Conservation (phyloP, 768 basidiomycete species). For the Russula griseocarnosa region DNA sequence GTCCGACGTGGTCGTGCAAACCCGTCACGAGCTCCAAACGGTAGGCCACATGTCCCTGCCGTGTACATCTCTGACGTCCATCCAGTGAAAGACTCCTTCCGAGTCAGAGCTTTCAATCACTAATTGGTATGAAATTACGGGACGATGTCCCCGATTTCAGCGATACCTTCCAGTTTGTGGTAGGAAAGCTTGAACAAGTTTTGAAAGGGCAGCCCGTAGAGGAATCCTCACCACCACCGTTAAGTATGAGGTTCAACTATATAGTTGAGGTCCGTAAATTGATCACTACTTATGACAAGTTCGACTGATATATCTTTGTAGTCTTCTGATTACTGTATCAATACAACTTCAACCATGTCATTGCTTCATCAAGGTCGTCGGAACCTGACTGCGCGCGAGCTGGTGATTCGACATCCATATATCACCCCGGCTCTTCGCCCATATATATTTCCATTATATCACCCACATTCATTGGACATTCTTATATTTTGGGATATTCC, state of each 20-base stretch:
- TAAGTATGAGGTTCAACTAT: conserved; percentile 29
- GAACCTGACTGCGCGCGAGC: conserved; percentile 38
- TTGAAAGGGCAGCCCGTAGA: conserved; percentile 42
- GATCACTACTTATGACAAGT: background rate
- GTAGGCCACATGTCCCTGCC: conserved; percentile 40
- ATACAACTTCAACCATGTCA: conserved; percentile 36
- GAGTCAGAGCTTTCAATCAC: conserved; percentile 45
- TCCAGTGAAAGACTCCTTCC: conserved; percentile 44
- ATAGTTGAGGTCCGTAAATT: conserved; percentile 23
- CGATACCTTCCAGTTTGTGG: conserved; percentile 50
- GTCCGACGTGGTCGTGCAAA: conserved; percentile 62
- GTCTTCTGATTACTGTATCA: conserved; percentile 27
- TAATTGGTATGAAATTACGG: conserved; percentile 44
- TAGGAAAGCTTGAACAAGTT: conserved; percentile 47
- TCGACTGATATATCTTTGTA: background rate
- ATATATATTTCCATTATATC: conserved; percentile 74
- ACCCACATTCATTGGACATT: conserved; percentile 68
- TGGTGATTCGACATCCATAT: conserved; percentile 47
- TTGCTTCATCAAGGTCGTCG: conserved; percentile 54
- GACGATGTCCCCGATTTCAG: conserved; percentile 37
- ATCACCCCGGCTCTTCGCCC: conserved; percentile 52
- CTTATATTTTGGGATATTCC: conserved; percentile 74
- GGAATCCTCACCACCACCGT: conserved; percentile 28
- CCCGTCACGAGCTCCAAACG: conserved; percentile 37
- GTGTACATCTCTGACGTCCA: conserved; percentile 3